Percentiles rank a stretch among this genome's conserved stretches.
phyloP scores from a whole-genome alignment of 495 filamentous ascomycete genomes.

The Penicillium goetzii region DNA sequence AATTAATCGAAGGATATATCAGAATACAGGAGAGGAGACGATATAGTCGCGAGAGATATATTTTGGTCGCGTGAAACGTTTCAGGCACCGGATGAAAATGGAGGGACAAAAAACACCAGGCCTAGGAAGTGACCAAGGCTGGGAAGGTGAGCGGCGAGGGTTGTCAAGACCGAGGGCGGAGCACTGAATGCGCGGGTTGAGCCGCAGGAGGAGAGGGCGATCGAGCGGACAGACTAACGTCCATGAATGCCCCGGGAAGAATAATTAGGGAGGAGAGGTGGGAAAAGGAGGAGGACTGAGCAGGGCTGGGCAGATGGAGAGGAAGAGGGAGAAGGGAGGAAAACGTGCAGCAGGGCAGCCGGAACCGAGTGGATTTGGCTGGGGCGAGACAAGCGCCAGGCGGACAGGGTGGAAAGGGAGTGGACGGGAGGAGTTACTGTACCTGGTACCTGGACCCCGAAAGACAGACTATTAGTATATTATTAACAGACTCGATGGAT shows the following conservation, averaged over 20 bases:
- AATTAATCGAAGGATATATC: conserved; percentile 8
- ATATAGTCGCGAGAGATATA: not conserved
- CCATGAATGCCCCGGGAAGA: conserved; percentile 15
- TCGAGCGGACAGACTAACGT: not conserved
- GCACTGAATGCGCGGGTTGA: conserved; percentile 18
- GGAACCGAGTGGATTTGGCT: conserved; percentile 5
- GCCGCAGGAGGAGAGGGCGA: conserved; percentile 12
- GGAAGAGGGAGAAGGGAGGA: conserved; percentile 17
- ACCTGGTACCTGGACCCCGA: not conserved
- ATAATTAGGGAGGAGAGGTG: not conserved
- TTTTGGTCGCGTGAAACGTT: conserved; percentile 3
- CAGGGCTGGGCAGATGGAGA: conserved; percentile 17
- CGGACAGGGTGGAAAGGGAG: conserved; percentile 3
- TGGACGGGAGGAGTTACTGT: not conserved
- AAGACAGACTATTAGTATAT: not conserved
- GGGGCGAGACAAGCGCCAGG: not conserved
- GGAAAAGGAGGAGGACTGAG: not conserved
- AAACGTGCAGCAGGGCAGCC: conserved; percentile 1
- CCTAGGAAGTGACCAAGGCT: not conserved
- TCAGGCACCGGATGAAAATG: not conserved
- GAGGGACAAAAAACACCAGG: conserved; percentile 2
- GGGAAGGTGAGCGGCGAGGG: conserved; percentile 1
- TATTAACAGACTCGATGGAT: too few relatives aligned
- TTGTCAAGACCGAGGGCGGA: conserved; percentile 17
- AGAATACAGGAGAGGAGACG: not conserved